Conservation (phyloP, 176 grass and related monocot genomes). For the Cenchrus fungigraminus region DNA sequence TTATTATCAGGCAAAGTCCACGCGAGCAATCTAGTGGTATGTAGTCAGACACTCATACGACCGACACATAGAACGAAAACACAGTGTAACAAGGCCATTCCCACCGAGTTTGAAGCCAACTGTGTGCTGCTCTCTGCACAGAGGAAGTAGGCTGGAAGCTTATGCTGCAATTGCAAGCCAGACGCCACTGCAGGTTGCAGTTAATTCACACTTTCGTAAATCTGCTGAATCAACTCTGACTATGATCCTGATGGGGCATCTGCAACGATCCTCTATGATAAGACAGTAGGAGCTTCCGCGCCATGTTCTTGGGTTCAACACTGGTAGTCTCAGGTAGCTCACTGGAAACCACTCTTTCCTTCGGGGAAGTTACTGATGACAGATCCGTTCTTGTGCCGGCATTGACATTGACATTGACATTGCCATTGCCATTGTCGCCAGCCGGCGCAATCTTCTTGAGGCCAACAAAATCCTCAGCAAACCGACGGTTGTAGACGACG, state of each 20-base stretch:
- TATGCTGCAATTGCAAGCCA: background rate
- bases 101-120: background rate
- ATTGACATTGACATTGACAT: slow-evolving; percentile 13
- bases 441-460: slow-evolving; percentile 56
- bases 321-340: slow-evolving; percentile 23
- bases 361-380: slow-evolving; percentile 2
- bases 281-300: slow-evolving; percentile 45
- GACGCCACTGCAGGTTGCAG: background rate
- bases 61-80: no score
- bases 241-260: slow-evolving; percentile 29
- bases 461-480: slow-evolving; percentile 52
- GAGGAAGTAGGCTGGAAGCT: slow-evolving; percentile 1
- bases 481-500: slow-evolving; percentile 8
- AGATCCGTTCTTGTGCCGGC: slow-evolving; percentile 5
- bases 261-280: background rate
- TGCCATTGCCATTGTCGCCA: slow-evolving; percentile 11
- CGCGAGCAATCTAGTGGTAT: background rate
- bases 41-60: background rate
- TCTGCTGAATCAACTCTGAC: slow-evolving; percentile 34
- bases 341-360: slow-evolving; percentile 26
- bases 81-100: no score
- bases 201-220: slow-evolving; percentile 24
- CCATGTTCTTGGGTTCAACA: slow-evolving; percentile 27
- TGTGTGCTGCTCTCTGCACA: background rate
- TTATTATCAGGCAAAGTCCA: background rate